These are phyloP conservation scores for Fusarium mangiferae DNA, from an alignment of 2,329 filamentous ascomycete genomes.

Conservation along the genomic window DNA sequence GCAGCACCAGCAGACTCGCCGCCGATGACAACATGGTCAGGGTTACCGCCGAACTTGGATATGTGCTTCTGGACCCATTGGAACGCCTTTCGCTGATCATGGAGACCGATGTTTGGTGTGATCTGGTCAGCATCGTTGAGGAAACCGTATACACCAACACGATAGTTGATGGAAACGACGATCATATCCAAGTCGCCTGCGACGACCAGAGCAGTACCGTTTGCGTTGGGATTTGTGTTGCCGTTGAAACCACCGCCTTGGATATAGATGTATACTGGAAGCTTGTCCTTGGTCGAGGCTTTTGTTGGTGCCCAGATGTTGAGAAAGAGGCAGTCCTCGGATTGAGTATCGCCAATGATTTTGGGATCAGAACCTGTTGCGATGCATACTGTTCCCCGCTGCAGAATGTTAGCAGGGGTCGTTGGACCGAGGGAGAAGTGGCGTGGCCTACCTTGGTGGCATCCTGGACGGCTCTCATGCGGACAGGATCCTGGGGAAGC, in stretches of 20 bases:
- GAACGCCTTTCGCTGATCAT: constrained; percentile 75
- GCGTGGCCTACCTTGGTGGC: constrained; percentile 61
- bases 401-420: background rate
- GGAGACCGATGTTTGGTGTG: constrained; percentile 74
- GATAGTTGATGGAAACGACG: constrained; percentile 80
- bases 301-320: constrained; percentile 70
- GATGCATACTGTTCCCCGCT: constrained; percentile 47
- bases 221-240: constrained; percentile 61
- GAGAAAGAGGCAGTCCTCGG: constrained; percentile 77
- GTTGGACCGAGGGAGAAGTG: background rate
- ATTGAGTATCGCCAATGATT: constrained; percentile 44
- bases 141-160: constrained; percentile 80
- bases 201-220: constrained; percentile 69
- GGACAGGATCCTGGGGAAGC: constrained; percentile 70
- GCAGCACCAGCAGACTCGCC: constrained; percentile 76
- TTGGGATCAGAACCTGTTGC: constrained; percentile 41
- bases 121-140: constrained; percentile 67
- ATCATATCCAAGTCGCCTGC: constrained; percentile 69
- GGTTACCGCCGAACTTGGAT: constrained; percentile 73
- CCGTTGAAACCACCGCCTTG: constrained; percentile 71
- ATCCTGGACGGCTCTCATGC: constrained; percentile 56
- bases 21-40: constrained; percentile 73
- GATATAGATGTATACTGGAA: constrained; percentile 72
- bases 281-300: constrained; percentile 58
- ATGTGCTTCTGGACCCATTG: constrained; percentile 78